Evolutionary conservation across 176 grass and related monocot species (phyloP), one percentile per base, ranked within the genome.

Genomic region (Juncus effusus): DNA sequence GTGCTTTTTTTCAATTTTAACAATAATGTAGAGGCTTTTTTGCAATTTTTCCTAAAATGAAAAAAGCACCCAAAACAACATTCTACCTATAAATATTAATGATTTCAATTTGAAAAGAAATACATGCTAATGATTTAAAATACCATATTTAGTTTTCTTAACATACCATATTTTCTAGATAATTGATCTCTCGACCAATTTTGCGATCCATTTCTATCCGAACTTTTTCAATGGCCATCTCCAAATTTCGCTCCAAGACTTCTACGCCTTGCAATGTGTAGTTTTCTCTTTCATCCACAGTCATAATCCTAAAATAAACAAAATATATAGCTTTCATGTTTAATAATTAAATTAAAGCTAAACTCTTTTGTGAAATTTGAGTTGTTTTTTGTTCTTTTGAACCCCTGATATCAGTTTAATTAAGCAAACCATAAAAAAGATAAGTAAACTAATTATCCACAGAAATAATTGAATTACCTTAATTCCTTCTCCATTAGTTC

Each of bases 401-500:
- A 50, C 36, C 12, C 12, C 0, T 28, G 19, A 28, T 28, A 28
- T 28, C 1, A 28, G 19, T 28, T 28, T 28, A 28, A 28, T 28
- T 28, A 28, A 28, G 19, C 16, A 28, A 35, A 39, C 6, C 28
- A 14, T 47, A 7, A 3, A 44, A 49, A 47, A 47, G 44, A 9
- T 0, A 47, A 28, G 19, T 47, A 47, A 47, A 47, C 0, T 47
- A 47, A 47, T 47, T 47, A 47, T 28, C 19, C 19, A 28, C 19
- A 61, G 3, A 59, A 58, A 37, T 68, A 4, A 40, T 7, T n/a
- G 19, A 41, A 16, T 15, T 61, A 86, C 88, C 94, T 80, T 36
- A 99, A 83, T 56, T 99, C 83, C 65, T 81, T 78, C 83, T 99
- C 89, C 83, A 99, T 13, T 3, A 84, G 39, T n/a, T 84, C 83